Percentiles rank a stretch among this genome's conserved stretches.
Conservation (phyloP, 129 eudicot species). For the Pittosporum tobira region DNA sequence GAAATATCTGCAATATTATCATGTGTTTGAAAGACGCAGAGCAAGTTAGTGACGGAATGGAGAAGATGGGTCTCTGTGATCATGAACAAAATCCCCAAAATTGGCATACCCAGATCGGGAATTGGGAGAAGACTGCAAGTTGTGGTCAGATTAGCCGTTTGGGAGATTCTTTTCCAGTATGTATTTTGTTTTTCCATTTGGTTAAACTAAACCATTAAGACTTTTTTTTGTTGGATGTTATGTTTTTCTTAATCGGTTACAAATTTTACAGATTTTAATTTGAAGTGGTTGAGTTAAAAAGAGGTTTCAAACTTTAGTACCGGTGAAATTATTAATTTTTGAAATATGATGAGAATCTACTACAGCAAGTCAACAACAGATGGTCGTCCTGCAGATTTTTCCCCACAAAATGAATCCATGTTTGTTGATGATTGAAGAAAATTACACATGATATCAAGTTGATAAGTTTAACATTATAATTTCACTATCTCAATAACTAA, state of each 20-base stretch:
- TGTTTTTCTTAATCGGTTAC: neutral
- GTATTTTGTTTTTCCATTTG: constrained; percentile 14
- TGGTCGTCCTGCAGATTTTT: no score
- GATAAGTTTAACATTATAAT: no score
- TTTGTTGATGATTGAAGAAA: no score
- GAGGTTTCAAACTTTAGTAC: no score
- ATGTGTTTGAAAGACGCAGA: constrained; percentile 79
- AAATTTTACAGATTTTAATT: no score
- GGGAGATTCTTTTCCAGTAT: constrained; percentile 49
- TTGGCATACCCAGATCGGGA: constrained; percentile 22
- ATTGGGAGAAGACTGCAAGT: constrained; percentile 17
- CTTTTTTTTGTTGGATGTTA: no score
- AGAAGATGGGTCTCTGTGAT: constrained; percentile 35
- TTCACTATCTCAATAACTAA: no score
- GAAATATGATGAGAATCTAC: neutral
- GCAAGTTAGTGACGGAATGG: constrained; percentile 46
- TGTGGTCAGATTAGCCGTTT: constrained; percentile 27
- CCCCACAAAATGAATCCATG: no score
- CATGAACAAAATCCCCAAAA: constrained; percentile 19
- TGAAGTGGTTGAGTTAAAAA: neutral
- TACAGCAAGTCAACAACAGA: no score
- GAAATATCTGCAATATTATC: constrained; percentile 4
- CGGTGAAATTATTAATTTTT: neutral
- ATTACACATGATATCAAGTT: no score
- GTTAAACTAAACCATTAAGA: neutral